Base-by-base conservation (phyloP, 345 rosid species). In the Eucalyptus brandiana region DNA sequence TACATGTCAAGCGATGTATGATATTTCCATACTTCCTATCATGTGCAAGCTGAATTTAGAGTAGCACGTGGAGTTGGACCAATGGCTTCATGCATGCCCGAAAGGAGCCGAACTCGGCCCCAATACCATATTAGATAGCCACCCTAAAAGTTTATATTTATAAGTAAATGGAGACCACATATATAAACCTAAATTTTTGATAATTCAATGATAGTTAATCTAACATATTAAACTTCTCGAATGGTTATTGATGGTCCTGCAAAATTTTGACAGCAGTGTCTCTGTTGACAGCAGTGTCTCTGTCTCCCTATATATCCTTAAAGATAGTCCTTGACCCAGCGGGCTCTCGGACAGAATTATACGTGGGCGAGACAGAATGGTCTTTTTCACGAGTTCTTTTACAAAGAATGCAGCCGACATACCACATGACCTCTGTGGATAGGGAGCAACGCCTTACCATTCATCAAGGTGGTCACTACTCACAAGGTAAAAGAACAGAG, bases 71-170 rank as follows among this genome's bases (percentile, higher is more conserved):
- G 26, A 72, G 7, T 72, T 72, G 6, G 28, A 72, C 1, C 23
- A 5, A 37, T 0, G 0, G 15, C 8, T 19, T 1, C 5, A 72
- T 6, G 3, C 14, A 37, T 0, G 5, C 1, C 0, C 1, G 1
- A 72, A 37, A 69, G 12, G 80, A 19, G 12, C 4, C 0, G 1
- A 18, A 69, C 24, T 2, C 1, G 1, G 4, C 44, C 24, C 5
- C 15, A 9, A 34, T 18, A 9, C 44, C 14, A 9, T 9, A 6
- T 37, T 0, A 21, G 14, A 37, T 37, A 37, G 6, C 1, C 14
- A 72, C 12, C 13, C 44, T 6, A 10, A 37, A 72, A 72, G 8
- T 5, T 72, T 19, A 37, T 19, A 72, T 4, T 37, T 19, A n/a
- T n/a, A 65, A 4, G 8, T 15, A 8, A 16, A 65, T 16, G 40